Base-by-base conservation (phyloP, 139 green algal species). In the Spirogloea muscicola region DNA sequence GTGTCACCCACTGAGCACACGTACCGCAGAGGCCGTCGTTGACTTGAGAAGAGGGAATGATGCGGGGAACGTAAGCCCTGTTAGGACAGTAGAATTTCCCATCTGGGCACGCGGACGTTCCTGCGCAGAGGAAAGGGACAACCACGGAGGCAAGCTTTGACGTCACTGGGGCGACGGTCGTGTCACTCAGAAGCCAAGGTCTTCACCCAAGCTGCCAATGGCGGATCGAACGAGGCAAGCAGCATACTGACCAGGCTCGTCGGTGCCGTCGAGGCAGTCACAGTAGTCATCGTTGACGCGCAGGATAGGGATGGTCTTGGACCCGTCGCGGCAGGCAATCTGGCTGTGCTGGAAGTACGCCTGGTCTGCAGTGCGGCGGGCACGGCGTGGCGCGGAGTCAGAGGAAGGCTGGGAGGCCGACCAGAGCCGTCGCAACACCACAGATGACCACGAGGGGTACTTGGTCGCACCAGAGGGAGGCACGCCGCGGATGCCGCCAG, bases 161-260 rank as follows among this genome's bases (percentile, higher is more conserved):
- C 49, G 49, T 58, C 6, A 10, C 49, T 58, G 9, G 9, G 49
- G 3, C 31, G 3, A 33, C 25, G 3, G 3, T 25, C 2, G 3
- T n/a, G 48, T 3, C 29, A 58, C 43, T 10, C 43, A 52, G 43
- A 52, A n/a, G 43, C 43, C 43, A 16, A n/a, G 13, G 16, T 52
- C 16, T 52, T n/a, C 43, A 16, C 43, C 13, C 16, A 16, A 52
- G 13, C 13, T n/a, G 43, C 10, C 10, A 16, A 52, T 52, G 43
- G n/a, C n/a, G n/a, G n/a, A n/a, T n/a, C n/a, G n/a, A n/a, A n/a
- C n/a, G 43, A 51, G 43, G 43, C 43, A 25, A 51, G 43, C n/a
- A n/a, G n/a, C n/a, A n/a, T n/a, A n/a, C n/a, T n/a, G 84, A 89
- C 91, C 91, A 83, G 93, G 93, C 81, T 98, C 93, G 49, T 98